These are phyloP conservation scores for Asterochloris sp. DNA, from an alignment of 139 green algal genomes.

Conservation along the genomic window DNA sequence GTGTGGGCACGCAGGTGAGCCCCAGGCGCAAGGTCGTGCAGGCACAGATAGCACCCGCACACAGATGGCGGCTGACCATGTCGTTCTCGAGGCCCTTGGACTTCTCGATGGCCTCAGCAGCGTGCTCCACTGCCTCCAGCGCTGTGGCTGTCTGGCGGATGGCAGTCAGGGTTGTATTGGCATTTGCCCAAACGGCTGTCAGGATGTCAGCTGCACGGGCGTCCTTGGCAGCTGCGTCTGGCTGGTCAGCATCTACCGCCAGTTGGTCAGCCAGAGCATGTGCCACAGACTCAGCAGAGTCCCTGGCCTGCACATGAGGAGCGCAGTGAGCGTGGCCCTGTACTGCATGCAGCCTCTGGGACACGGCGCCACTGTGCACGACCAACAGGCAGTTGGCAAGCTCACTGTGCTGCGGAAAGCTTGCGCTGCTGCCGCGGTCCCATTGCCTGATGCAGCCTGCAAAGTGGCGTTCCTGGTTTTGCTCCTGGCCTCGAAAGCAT, in stretches of 20 bases:
- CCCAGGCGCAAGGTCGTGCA: too few species aligned
- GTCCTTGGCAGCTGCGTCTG: conserved; percentile 25
- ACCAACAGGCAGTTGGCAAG: too few species aligned
- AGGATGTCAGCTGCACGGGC: conserved; percentile 27
- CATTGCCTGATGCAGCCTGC: too few species aligned
- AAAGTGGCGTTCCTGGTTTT: too few species aligned
- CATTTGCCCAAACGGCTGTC: neutral
- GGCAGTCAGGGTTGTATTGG: conserved; percentile 28
- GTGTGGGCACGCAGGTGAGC: too few species aligned
- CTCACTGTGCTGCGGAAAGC: too few species aligned
- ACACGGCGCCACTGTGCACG: too few species aligned
- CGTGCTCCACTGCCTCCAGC: conserved; percentile 21
- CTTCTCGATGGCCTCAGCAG: conserved; percentile 3
- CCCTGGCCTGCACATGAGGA: neutral
- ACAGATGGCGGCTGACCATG: neutral
- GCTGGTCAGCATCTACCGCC: conserved; percentile 13
- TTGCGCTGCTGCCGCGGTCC: too few species aligned
- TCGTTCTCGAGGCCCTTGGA: conserved; percentile 16
- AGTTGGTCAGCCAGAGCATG: neutral
- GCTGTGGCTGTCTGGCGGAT: conserved; percentile 27
- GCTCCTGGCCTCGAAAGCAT: too few species aligned
- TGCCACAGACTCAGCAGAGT: too few species aligned
- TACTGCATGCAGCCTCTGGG: too few species aligned
- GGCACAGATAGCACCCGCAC: neutral
- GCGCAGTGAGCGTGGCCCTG: neutral